Percentiles rank a stretch among this genome's conserved stretches.
Conservation (phyloP, 106 monocot species). For the Vanilla planifolia region DNA sequence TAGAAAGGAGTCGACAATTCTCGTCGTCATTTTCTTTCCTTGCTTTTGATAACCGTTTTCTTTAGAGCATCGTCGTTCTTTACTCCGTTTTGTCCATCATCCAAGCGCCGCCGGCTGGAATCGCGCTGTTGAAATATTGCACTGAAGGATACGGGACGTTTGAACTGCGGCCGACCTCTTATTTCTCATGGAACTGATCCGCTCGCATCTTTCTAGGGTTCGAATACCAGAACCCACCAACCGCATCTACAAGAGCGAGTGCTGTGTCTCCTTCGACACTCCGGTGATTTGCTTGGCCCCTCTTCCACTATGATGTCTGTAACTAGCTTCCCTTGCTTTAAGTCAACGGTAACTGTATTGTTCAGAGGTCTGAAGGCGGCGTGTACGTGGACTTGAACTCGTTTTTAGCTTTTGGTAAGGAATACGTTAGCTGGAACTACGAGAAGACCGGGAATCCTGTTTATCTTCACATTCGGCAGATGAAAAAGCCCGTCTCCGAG, state of each 20-base stretch:
- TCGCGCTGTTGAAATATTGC: too few species aligned
- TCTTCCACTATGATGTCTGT: neutral
- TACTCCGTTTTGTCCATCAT: too few species aligned
- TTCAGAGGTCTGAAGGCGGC: slow-evolving; percentile 75
- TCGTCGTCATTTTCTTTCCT: too few species aligned
- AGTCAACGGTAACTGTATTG: neutral
- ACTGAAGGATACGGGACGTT: too few species aligned
- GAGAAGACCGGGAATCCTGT: slow-evolving; percentile 84
- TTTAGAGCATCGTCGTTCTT: too few species aligned
- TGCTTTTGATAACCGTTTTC: too few species aligned
- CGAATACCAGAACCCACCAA: slow-evolving; percentile 88
- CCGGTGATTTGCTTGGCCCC: slow-evolving; percentile 38
- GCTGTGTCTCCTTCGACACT: slow-evolving; percentile 93
- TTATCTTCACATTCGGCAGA: slow-evolving; percentile 78
- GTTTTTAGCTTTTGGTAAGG: slow-evolving; percentile 87
- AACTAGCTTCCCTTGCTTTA: neutral
- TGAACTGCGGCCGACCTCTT: neutral
- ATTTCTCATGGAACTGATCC: slow-evolving; percentile 64
- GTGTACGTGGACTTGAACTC: slow-evolving; percentile 81
- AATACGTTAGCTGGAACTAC: slow-evolving; percentile 83
- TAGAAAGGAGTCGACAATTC: too few species aligned
- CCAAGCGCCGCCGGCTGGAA: too few species aligned
- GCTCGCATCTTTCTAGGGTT: slow-evolving; percentile 67
- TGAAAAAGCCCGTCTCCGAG: slow-evolving; percentile 48
- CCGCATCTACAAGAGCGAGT: slow-evolving; percentile 90